Percentiles rank a stretch among this genome's conserved stretches.
phyloP scores from a whole-genome alignment of 148 eudicot species.

The Rheum nobile region DNA sequence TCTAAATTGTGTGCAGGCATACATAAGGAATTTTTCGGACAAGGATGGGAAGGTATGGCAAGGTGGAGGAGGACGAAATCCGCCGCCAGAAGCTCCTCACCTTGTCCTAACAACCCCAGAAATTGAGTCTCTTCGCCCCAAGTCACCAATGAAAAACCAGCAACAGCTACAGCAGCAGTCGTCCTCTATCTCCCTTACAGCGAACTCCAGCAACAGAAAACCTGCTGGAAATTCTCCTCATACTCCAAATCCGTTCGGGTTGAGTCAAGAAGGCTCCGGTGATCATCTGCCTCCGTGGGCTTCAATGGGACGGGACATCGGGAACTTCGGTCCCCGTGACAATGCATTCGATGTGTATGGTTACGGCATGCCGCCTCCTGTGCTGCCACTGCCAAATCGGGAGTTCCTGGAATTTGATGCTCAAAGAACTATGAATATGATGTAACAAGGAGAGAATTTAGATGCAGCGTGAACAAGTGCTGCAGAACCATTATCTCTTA shows the following conservation, averaged over 20 bases:
- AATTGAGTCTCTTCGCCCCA: constrained; percentile 83
- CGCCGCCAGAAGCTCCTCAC: constrained; percentile 95
- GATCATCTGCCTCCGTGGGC: constrained; percentile 52
- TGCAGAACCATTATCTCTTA: no score
- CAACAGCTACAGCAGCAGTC: constrained; percentile 75
- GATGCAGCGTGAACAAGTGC: no score
- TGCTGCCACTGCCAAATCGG: constrained; percentile 20
- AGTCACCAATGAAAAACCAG: constrained; percentile 97
- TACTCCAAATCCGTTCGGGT: constrained; percentile 21
- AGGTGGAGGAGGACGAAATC: constrained; percentile 94
- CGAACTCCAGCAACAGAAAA: constrained; percentile 40
- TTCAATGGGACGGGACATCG: constrained; percentile 29
- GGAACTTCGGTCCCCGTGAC: constrained; percentile 29
- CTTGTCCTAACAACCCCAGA: constrained; percentile 86
- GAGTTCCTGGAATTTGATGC: constrained; percentile 47
- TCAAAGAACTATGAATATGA: constrained; percentile 43
- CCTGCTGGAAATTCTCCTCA: constrained; percentile 51
- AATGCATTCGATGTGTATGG: constrained; percentile 52
- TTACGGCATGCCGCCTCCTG: constrained; percentile 29
- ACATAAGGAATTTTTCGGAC: constrained; percentile 57
- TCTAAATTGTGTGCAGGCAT: constrained; percentile 39
- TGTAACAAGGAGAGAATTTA: constrained; percentile 14
- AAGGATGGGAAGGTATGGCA: constrained; percentile 93
- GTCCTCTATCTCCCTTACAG: constrained; percentile 45
- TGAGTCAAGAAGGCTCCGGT: constrained; percentile 51